phyloP scores from a whole-genome alignment of 495 filamentous ascomycete genomes.

The Neurospora africana region DNA sequence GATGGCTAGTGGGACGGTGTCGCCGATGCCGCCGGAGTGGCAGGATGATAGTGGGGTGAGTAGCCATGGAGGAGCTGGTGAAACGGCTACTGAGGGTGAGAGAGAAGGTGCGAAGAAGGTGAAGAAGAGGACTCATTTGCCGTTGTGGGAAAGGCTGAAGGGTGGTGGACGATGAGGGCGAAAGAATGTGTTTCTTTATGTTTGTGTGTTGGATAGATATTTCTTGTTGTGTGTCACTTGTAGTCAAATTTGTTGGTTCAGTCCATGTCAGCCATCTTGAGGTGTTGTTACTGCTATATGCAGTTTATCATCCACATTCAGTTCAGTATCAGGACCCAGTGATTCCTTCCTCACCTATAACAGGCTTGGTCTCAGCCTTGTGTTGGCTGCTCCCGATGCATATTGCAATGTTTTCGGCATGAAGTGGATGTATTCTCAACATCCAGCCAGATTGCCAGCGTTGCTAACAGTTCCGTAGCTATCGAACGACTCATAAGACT shows the following conservation, averaged over 20 bases:
- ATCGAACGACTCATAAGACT: too few relatives aligned
- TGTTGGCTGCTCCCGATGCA: neutral
- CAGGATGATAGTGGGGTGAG: neutral
- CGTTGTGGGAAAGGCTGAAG: conserved; percentile 15
- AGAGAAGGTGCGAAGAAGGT: conserved; percentile 1
- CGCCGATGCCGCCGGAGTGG: conserved; percentile 1
- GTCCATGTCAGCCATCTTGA: neutral
- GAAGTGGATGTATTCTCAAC: neutral
- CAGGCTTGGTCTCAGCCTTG: neutral
- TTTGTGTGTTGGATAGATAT: neutral
- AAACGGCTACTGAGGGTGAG: neutral
- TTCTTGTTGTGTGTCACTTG: neutral
- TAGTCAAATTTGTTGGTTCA: neutral
- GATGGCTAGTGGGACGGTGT: neutral
- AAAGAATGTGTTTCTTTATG: neutral
- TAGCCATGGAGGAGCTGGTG: neutral
- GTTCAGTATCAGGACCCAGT: neutral
- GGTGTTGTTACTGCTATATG: neutral
- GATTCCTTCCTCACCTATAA: neutral
- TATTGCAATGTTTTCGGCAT: neutral
- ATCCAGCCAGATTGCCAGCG: neutral
- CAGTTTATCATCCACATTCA: neutral
- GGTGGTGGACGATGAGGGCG: conserved; percentile 8
- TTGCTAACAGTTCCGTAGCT: neutral
- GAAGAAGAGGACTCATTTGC: conserved; percentile 7